Evolutionary conservation across 2,329 filamentous ascomycete genomes (phyloP).

Genomic region (Fusarium sp.): DNA sequence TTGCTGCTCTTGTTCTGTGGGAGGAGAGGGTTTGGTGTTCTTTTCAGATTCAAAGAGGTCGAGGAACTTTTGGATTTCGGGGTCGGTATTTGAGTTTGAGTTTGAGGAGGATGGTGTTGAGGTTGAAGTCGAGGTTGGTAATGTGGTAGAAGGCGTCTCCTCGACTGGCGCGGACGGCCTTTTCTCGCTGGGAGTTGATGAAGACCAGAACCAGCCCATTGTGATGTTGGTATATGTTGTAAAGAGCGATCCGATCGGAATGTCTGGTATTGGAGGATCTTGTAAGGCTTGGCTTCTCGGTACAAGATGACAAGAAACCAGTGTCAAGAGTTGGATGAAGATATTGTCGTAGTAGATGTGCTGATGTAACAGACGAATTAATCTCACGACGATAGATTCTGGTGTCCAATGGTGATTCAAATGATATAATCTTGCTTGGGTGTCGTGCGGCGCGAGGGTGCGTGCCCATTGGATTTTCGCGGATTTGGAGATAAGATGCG

Average conservation of each 20-base stretch:
- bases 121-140: slow-evolving; percentile 30
- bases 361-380: not conserved
- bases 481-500: slow-evolving; percentile 20
- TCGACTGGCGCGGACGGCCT: slow-evolving; percentile 43
- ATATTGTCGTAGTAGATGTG: slow-evolving; percentile 3
- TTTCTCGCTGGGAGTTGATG: slow-evolving; percentile 42
- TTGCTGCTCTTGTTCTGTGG: slow-evolving; percentile 38
- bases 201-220: slow-evolving; percentile 74
- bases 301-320: slow-evolving; percentile 1
- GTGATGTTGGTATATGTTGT: slow-evolving; percentile 31
- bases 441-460: not conserved
- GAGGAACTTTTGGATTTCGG: slow-evolving; percentile 66
- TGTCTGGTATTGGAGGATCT: not conserved
- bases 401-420: slow-evolving; percentile 6
- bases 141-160: slow-evolving; percentile 38
- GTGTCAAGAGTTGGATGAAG: not conserved
- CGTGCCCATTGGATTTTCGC: slow-evolving; percentile 21
- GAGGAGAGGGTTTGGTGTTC: slow-evolving; percentile 34
- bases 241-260: not conserved
- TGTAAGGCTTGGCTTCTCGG: not conserved
- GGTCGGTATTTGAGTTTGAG: slow-evolving; percentile 53
- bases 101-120: slow-evolving; percentile 36
- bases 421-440: slow-evolving; percentile 4
- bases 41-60: slow-evolving; percentile 56
- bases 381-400: slow-evolving; percentile 4